Base-by-base conservation (phyloP, 2,329 filamentous ascomycete species). In the Apiospora phragmitis region DNA sequence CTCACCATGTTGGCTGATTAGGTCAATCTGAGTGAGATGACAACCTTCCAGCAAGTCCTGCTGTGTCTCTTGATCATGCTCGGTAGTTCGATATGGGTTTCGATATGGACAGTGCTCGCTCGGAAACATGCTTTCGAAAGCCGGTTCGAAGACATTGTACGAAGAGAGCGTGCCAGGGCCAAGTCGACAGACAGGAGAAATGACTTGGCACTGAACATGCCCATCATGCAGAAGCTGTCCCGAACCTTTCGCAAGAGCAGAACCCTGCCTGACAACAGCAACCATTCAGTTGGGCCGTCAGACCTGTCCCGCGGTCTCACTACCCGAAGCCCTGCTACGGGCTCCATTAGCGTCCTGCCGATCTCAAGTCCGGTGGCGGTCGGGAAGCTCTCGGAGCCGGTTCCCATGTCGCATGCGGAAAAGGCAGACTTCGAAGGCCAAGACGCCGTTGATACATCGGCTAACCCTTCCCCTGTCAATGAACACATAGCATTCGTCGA, bases 41-140 rank as follows among this genome's bases (percentile, higher is more conserved):
- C 89, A 49, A 90, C 88, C 0, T 91, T 90, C 76, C 92, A 94
- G 78, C 92, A 94, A 78, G 81, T 88, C 38, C 80, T 92, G 49
- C 83, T 94, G 12, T 92, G 90, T 75, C 71, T 90, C 4, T 82
- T 93, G 55, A 91, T 93, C 72, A 83, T 93, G 65, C 77, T 92
- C 8, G 92, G 92, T 1, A 90, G 90, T 69, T 84, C 88, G 16
- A 88, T 93, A n/a, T 89, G 90, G 76, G 89, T 93, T 1, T 91
- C 88, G 1, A 87, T 88, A 43, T 89, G 87, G 73, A 91, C 92
- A 3, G 86, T 93, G 3, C 80, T 87, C 65, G 85, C 90, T 9
- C 84, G 91, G 49, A 89, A 87, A 75, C 82, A 84, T 71, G 89
- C 88, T 14, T 93, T 93, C 73, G 87, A 92, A 78, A 84, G 82